phyloP scores from a whole-genome alignment of 2,329 filamentous ascomycete genomes.

The Blastomyces parvus region DNA sequence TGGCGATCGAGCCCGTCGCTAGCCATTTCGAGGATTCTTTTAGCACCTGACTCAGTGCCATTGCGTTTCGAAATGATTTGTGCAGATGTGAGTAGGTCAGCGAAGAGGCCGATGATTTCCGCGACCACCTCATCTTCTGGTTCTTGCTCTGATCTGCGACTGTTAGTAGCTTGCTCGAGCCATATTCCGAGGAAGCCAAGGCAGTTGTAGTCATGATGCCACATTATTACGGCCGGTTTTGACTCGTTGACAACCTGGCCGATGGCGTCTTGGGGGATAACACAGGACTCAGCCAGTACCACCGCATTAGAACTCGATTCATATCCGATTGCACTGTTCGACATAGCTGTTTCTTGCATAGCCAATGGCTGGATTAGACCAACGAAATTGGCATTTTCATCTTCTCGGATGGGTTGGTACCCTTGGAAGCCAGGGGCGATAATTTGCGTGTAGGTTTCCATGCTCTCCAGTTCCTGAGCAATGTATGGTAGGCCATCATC shows the following conservation, averaged over 20 bases:
- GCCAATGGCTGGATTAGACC: constrained; percentile 51
- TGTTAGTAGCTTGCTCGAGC: constrained; percentile 40
- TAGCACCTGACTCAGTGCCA: constrained; percentile 31
- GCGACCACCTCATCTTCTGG: constrained; percentile 54
- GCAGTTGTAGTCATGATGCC: constrained; percentile 66
- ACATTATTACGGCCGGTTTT: constrained; percentile 64
- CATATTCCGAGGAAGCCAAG: constrained; percentile 69
- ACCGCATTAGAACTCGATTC: constrained; percentile 23
- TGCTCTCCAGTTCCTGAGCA: constrained; percentile 55
- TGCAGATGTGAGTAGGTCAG: constrained; percentile 53
- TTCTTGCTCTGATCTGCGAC: constrained; percentile 44
- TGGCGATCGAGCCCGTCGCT: constrained; percentile 41
- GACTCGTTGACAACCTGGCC: constrained; percentile 63
- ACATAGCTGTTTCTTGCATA: constrained; percentile 29
- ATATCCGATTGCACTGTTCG: constrained; percentile 1
- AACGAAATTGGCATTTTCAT: constrained; percentile 75
- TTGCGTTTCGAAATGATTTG: constrained; percentile 21
- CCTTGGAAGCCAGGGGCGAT: constrained; percentile 62
- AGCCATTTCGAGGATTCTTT: constrained; percentile 41
- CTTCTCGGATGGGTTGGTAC: constrained; percentile 72
- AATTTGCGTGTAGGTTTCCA: constrained; percentile 65
- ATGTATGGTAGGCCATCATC: constrained; percentile 45
- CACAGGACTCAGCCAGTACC: constrained; percentile 28
- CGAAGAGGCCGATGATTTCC: constrained; percentile 65
- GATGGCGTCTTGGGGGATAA: constrained; percentile 31